Conservation (phyloP, 1,284 basidiomycete genomes). For the Heterobasidion occidentale region DNA sequence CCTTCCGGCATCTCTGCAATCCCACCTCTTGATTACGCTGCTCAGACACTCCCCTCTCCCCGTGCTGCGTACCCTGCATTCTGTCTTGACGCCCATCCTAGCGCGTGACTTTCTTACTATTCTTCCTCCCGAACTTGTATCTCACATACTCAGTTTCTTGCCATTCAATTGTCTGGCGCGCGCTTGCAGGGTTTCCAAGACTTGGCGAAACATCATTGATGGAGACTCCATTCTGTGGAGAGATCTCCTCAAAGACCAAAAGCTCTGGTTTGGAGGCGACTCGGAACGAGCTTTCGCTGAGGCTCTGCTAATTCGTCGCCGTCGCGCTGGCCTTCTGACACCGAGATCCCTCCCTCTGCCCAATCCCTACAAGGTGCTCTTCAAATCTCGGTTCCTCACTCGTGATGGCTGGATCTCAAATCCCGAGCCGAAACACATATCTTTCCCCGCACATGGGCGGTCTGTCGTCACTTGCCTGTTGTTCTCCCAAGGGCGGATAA, state of each 20-base stretch:
- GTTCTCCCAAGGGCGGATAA: slow-evolving; percentile 89
- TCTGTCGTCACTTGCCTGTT: slow-evolving; percentile 92
- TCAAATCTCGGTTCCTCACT: slow-evolving; percentile 78
- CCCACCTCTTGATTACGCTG: slow-evolving; percentile 78
- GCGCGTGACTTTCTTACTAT: slow-evolving; percentile 84
- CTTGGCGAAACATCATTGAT: slow-evolving; percentile 80
- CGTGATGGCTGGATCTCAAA: slow-evolving; percentile 71
- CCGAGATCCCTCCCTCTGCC: slow-evolving; percentile 51
- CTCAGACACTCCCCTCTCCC: slow-evolving; percentile 78
- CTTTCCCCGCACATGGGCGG: slow-evolving; percentile 81
- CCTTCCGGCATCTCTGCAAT: slow-evolving; percentile 70
- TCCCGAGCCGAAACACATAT: slow-evolving; percentile 66
- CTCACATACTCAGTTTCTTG: slow-evolving; percentile 72
- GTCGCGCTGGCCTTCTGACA: slow-evolving; percentile 31
- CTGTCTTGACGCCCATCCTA: slow-evolving; percentile 76
- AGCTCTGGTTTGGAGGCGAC: slow-evolving; percentile 80
- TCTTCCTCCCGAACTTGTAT: slow-evolving; percentile 79
- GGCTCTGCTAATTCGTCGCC: slow-evolving; percentile 52
- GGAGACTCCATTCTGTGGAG: slow-evolving; percentile 81
- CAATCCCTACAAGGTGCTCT: slow-evolving; percentile 81
- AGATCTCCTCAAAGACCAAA: slow-evolving; percentile 67
- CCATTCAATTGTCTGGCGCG: slow-evolving; percentile 71
- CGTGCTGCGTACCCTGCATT: slow-evolving; percentile 76
- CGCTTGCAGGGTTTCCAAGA: slow-evolving; percentile 72
- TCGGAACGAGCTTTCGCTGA: slow-evolving; percentile 65